phyloP scores from a whole-genome alignment of 306 rosid species.

The Malus asiatica region DNA sequence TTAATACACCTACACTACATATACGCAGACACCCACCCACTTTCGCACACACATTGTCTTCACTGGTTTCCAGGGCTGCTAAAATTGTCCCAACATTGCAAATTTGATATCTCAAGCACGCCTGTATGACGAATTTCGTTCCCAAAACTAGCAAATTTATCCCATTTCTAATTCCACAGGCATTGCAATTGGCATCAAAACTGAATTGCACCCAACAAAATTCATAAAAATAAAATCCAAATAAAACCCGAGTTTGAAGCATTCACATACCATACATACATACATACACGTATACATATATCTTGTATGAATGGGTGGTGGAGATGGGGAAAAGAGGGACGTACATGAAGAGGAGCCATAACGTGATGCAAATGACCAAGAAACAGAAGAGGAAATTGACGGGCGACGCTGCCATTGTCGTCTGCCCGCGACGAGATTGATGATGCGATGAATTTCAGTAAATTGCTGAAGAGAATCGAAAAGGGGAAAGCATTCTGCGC shows the following conservation, averaged over 20 bases:
- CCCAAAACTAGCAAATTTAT: neutral
- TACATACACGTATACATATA: neutral
- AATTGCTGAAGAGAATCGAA: constrained; percentile 35
- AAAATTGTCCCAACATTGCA: neutral
- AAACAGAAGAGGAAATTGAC: constrained; percentile 76
- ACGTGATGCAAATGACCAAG: constrained; percentile 58
- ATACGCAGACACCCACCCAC: neutral
- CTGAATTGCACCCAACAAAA: neutral
- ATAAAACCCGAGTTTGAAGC: neutral
- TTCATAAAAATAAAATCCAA: neutral
- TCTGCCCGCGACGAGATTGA: neutral
- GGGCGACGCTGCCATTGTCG: constrained; percentile 83
- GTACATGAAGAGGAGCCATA: constrained; percentile 85
- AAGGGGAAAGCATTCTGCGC: constrained; percentile 15
- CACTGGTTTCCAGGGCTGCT: neutral
- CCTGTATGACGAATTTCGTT: neutral
- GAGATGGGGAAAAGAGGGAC: constrained; percentile 12
- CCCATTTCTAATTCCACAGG: neutral
- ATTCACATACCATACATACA: neutral
- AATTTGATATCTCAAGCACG: neutral
- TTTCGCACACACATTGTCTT: neutral
- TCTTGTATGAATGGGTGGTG: neutral
- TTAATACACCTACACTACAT: neutral
- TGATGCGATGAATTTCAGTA: constrained; percentile 15
- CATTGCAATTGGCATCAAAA: neutral